Evolutionary conservation across 2,329 filamentous ascomycete genomes (phyloP), one percentile per base, ranked within the genome.

Genomic region (Stenocarpella maydis): DNA sequence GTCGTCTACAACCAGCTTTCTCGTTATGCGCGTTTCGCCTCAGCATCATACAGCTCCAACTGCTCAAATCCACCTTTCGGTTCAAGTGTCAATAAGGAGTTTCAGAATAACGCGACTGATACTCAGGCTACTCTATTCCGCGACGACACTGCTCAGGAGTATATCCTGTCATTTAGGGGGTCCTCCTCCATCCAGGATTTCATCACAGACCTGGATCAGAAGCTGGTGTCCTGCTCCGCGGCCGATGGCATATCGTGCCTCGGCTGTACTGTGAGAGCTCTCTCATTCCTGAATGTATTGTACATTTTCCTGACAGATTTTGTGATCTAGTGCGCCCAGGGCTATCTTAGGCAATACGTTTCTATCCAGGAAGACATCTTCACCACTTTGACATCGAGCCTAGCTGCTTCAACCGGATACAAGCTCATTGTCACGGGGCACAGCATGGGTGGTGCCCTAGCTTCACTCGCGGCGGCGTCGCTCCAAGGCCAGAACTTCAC

Each of bases 381-480:
- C 58, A 63, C 41, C 4, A 63, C 58, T 37, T 37, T 63, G 43
- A 41, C 26, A 6, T 43, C 39, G 5, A 24, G 14, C 21, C 67
- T 69, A 9, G 55, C 68, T 26, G 55, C 68, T 26, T 17, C 31
- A 4, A 31, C 81, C 79, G 2, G 68, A 49, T 83, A 77, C 74
- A 76, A 75, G 63, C 60, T 84, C 65, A 73, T 81, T 0, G 73
- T 78, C 9, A 83, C 82, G 0, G 85, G 85, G 5, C 84, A 86
- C 71, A 82, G 79, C 39, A 79, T 86, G 8, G 85, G 84, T 4
- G 84, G 82, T 3, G 83, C 82, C 0, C 74, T 86, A 4, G 83
- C 84, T 3, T 79, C 77, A 2, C 75, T 87, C 3, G 83, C 80
- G 0, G 82, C 81, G 0, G 80, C 80, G 0, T 78, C 80, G 7